Evolutionary conservation across 768 basidiomycete genomes (phyloP).

Genomic region (Agaricus sinodeliciosus): DNA sequence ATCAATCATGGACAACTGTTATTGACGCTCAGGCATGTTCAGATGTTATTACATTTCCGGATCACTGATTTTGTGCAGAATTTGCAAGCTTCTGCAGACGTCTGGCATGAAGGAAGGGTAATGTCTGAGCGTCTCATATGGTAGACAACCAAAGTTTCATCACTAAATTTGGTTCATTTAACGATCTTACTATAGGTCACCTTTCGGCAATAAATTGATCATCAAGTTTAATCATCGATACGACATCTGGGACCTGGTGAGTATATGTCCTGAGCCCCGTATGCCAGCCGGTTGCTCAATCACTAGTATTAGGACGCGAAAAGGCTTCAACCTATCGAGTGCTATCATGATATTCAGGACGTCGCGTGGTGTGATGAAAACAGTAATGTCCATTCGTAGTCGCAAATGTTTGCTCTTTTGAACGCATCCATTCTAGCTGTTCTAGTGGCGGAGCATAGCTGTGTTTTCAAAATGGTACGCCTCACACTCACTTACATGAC

Average conservation of each 20-base stretch:
- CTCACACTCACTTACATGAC: background rate
- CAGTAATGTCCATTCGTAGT: background rate
- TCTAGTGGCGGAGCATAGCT: constrained; percentile 3
- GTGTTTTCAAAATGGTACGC: constrained; percentile 3
- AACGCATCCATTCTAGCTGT: background rate
- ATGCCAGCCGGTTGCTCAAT: background rate
- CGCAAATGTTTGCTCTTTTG: background rate
- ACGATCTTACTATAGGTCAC: background rate
- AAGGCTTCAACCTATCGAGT: background rate
- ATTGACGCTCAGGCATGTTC: background rate
- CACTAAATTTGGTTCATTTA: too few relatives aligned
- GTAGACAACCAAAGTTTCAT: background rate
- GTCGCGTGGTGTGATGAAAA: constrained; percentile 5
- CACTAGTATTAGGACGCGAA: background rate
- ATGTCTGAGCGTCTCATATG: background rate
- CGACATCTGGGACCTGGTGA: constrained; percentile 9
- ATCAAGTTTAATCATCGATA: constrained; percentile 8
- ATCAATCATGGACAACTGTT: background rate
- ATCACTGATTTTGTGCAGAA: background rate
- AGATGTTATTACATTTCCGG: background rate
- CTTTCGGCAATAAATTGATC: constrained; percentile 2
- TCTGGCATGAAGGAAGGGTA: background rate
- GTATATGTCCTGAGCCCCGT: background rate
- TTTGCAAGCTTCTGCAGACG: background rate
- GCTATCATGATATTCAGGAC: background rate